Percentiles rank a stretch among this genome's conserved stretches.
phyloP scores from a whole-genome alignment of 257 asterid genomes.

The Plantago ovata region DNA sequence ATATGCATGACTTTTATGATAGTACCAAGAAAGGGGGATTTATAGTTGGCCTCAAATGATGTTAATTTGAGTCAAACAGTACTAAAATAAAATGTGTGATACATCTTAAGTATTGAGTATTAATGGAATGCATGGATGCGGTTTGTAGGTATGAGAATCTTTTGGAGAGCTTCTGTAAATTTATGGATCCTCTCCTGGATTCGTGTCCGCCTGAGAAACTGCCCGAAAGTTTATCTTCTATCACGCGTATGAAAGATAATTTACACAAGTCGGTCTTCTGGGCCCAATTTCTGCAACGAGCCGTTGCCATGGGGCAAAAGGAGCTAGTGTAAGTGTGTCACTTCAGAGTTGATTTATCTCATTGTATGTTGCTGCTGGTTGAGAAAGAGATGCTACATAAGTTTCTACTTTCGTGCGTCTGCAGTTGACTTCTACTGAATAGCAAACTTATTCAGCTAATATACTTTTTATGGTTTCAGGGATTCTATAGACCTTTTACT shows the following conservation, averaged over 20 bases:
- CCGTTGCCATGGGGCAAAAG: conserved; percentile 69
- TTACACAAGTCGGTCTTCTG: conserved; percentile 66
- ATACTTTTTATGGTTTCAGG: conserved; percentile 44
- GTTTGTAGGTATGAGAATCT: conserved; percentile 62
- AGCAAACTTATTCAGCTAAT: conserved; percentile 1
- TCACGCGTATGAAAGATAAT: conserved; percentile 58
- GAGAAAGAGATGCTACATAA: conserved; percentile 2
- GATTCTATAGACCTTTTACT: conserved; percentile 83
- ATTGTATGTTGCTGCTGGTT: conserved; percentile 11
- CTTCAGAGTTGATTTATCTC: conserved; percentile 15
- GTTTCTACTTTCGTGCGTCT: background rate
- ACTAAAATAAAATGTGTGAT: too few species aligned
- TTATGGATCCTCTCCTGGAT: conserved; percentile 89
- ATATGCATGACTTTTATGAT: background rate
- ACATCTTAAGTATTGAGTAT: too few species aligned
- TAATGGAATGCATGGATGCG: conserved; percentile 1
- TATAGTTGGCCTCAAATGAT: background rate
- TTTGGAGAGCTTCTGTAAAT: conserved; percentile 70
- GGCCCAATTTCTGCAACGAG: conserved; percentile 64
- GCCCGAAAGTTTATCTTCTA: conserved; percentile 45
- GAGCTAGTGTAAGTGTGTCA: conserved; percentile 68
- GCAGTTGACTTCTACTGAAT: conserved; percentile 7
- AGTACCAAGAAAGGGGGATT: background rate
- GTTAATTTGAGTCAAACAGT: too few species aligned
- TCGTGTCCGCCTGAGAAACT: conserved; percentile 73